Base-by-base conservation (phyloP, 805 yeast genomes). In the Candida krabiensis region DNA sequence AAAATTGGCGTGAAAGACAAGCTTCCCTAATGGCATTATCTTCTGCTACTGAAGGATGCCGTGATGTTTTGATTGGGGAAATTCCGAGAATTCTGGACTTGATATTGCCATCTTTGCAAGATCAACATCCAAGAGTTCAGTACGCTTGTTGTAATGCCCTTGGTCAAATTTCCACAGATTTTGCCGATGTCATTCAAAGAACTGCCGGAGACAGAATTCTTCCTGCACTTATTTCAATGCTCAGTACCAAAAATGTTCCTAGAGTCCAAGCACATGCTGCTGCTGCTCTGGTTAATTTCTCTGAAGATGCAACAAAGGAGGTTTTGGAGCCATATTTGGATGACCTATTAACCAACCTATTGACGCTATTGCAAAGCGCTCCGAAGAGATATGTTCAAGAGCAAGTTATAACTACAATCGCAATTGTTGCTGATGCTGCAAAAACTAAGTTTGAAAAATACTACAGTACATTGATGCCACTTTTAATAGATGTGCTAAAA, bases 241-340 rank as follows among this genome's bases (percentile, higher is more conserved):
- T 93, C 36, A 80, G 83, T 2, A 71, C 74, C 45, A 75, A 75
- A 46, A 79, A 88, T 33, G 90, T 83, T 40, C 91, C 95, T 35
- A 73, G 98, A 56, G 99, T 93, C 17, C 98, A 91, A 67, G 87
- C 96, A 0, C 99, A 93, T 58, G 98, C 97, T 13, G 97, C 99
- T 29, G 99, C 99, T 36, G 99, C 99, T 0, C 71, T 91, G 53
- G 98, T 93, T 31, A 93, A 93, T 61, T 93, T 93, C 60, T 79
- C 91, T 28, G 99, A 93, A 64, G 88, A 85, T 47, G 96, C 98
- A 2, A 68, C 86, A 5, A 85, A 87, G 56, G 95, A 86, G 45
- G 78, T 82, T 9, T 68, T 93, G 51, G 96, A 89, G 56, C 98
- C 98, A n/a, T 90, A 85, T 55, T 71, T 93, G 56, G 99, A 93